Percentiles rank a stretch among this genome's conserved stretches.
Conservation (phyloP, 148 eudicot genomes). For the Oxyria digyna region DNA sequence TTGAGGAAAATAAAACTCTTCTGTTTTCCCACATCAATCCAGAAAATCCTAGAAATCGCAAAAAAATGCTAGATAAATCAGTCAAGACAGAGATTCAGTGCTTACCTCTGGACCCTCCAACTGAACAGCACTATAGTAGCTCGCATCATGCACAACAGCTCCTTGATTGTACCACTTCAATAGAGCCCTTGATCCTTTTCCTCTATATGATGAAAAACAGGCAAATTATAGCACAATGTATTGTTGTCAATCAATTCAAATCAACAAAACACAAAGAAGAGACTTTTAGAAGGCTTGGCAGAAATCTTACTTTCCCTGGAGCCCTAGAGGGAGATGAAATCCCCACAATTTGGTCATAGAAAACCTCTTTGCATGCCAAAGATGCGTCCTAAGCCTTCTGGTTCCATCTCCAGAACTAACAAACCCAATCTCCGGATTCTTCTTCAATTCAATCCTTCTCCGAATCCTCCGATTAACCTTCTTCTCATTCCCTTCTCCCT, state of each 20-base stretch:
- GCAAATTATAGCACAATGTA: not conserved
- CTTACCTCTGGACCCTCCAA: slow-evolving; percentile 80
- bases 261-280: no score
- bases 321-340: slow-evolving; percentile 58
- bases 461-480: slow-evolving; percentile 47
- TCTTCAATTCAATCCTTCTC: slow-evolving; percentile 51
- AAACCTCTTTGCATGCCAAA: slow-evolving; percentile 92
- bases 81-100: slow-evolving; percentile 14
- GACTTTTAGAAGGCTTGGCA: no score
- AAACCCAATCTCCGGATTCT: slow-evolving; percentile 49
- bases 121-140: slow-evolving; percentile 55
- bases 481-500: slow-evolving; percentile 10
- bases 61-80: not conserved
- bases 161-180: slow-evolving; percentile 60
- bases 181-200: slow-evolving; percentile 85
- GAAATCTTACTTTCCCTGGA: slow-evolving; percentile 58
- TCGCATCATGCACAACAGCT: slow-evolving; percentile 76
- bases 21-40: not conserved
- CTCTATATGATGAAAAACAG: slow-evolving; percentile 29
- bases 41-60: not conserved
- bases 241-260: not conserved
- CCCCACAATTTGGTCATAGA: slow-evolving; percentile 70
- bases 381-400: slow-evolving; percentile 70
- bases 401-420: slow-evolving; percentile 57
- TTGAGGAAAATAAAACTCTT: not conserved